Percentiles rank a stretch among this genome's conserved stretches.
phyloP scores from a whole-genome alignment of 768 basidiomycete species.

The Lentinus tigrinus region DNA sequence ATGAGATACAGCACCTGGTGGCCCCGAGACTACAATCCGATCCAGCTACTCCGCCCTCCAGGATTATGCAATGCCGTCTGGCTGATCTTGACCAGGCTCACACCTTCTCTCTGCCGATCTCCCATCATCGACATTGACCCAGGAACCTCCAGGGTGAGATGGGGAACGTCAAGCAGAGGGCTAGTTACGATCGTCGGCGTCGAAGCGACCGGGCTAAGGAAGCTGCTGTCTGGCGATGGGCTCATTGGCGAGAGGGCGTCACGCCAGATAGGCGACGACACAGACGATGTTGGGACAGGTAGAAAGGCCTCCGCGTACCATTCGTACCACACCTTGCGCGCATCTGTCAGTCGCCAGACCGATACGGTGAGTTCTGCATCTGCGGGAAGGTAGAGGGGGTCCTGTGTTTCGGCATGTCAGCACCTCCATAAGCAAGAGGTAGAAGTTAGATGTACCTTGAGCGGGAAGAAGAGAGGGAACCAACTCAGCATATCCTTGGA shows the following conservation, averaged over 20 bases:
- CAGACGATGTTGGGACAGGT: slow-evolving; percentile 45
- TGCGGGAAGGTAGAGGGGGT: slow-evolving; percentile 90
- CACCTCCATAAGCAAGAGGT: background rate
- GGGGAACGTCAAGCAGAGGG: slow-evolving; percentile 62
- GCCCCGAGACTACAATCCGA: slow-evolving; percentile 57
- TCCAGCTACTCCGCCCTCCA: slow-evolving; percentile 88
- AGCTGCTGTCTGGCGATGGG: slow-evolving; percentile 17
- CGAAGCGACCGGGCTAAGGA: slow-evolving; percentile 14
- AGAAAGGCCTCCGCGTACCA: slow-evolving; percentile 97
- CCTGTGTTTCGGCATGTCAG: slow-evolving; percentile 43
- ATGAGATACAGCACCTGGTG: background rate
- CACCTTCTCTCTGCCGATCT: slow-evolving; percentile 23
- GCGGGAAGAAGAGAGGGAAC: slow-evolving; percentile 97
- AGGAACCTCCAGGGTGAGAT: slow-evolving; percentile 42
- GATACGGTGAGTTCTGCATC: slow-evolving; percentile 91
- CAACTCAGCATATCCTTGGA: slow-evolving; percentile 98
- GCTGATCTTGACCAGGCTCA: slow-evolving; percentile 81
- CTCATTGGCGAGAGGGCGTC: slow-evolving; percentile 20
- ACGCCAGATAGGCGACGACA: slow-evolving; percentile 32
- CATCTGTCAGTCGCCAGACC: slow-evolving; percentile 91
- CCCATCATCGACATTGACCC: slow-evolving; percentile 14
- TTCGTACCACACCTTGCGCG: slow-evolving; percentile 95
- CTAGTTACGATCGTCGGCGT: slow-evolving; percentile 44
- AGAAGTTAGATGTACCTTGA: slow-evolving; percentile 56
- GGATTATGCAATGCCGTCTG: slow-evolving; percentile 94